Evolutionary conservation across 176 grass and related monocot genomes (phyloP).

Genomic region (Bromus sterilis): DNA sequence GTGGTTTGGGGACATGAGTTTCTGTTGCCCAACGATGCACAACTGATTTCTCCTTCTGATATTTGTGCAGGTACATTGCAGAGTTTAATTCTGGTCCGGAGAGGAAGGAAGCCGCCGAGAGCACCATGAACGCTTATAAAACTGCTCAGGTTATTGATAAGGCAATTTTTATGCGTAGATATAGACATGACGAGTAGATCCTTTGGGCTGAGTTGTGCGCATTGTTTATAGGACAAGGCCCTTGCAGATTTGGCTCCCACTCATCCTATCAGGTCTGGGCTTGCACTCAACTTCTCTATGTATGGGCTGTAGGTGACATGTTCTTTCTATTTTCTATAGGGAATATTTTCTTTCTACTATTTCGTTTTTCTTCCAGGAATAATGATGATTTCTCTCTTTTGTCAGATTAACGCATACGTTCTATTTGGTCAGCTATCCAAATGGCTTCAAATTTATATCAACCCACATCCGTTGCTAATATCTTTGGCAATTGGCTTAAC

Average conservation of each 20-base stretch:
- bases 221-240: slow-evolving; percentile 49
- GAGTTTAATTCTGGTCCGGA: slow-evolving; percentile 57
- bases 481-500: too few species aligned
- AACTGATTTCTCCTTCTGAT: not conserved
- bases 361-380: too few species aligned
- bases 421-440: too few species aligned
- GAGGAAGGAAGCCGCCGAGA: slow-evolving; percentile 68
- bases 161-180: not conserved
- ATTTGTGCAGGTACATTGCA: slow-evolving; percentile 44
- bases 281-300: slow-evolving; percentile 72
- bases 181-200: not conserved
- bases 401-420: too few species aligned
- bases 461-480: too few species aligned
- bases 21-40: not conserved
- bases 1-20: not conserved
- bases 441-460: too few species aligned
- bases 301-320: too few species aligned
- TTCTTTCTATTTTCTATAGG: too few species aligned
- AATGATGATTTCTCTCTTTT: too few species aligned
- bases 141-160: slow-evolving; percentile 42
- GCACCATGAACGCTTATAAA: slow-evolving; percentile 69
- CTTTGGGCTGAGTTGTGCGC: not conserved
- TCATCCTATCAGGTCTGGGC: slow-evolving; percentile 63
- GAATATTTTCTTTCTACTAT: too few species aligned
- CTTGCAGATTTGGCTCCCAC: slow-evolving; percentile 56